A percentile compares a stretch with the other conserved stretches of the same genome.
Evolutionary conservation across 2,329 filamentous ascomycete species (phyloP).

Genomic region (Cladosporium sphaerospermum): DNA sequence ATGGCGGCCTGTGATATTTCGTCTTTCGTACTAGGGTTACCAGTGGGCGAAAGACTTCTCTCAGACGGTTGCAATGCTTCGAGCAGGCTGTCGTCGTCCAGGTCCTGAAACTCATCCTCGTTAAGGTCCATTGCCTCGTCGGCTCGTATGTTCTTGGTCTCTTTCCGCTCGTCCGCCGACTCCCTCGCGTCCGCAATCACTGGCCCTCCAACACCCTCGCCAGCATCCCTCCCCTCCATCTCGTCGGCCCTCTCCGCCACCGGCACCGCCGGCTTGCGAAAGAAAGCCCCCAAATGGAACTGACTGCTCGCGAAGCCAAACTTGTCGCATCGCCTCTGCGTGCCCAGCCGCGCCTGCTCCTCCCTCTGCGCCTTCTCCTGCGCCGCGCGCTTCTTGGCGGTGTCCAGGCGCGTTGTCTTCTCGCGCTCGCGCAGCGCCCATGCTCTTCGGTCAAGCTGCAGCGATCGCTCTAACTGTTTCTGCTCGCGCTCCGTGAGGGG

Average conservation of each 20-base stretch:
- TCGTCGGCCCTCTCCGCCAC: neutral
- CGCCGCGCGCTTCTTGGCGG: constrained; percentile 24
- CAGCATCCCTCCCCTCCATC: constrained; percentile 13
- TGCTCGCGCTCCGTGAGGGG: constrained; percentile 27
- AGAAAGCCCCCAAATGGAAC: constrained; percentile 31
- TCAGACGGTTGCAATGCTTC: constrained; percentile 17
- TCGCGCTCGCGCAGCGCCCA: constrained; percentile 29
- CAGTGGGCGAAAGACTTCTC: neutral
- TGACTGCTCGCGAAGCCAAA: constrained; percentile 32
- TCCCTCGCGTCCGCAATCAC: neutral
- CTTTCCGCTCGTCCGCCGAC: constrained; percentile 17
- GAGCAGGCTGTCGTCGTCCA: constrained; percentile 29
- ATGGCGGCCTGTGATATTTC: neutral
- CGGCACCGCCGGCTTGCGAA: constrained; percentile 17
- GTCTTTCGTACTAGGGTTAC: neutral
- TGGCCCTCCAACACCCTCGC: neutral
- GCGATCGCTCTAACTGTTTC: constrained; percentile 28
- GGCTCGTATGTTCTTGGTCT: neutral
- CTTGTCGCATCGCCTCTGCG: constrained; percentile 27
- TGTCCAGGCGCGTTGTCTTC: constrained; percentile 24
- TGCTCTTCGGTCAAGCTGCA: constrained; percentile 31
- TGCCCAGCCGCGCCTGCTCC: constrained; percentile 20
- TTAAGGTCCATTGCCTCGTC: neutral
- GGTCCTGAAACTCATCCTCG: constrained; percentile 13
- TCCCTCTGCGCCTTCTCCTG: constrained; percentile 21